Evolutionary conservation across 2,329 filamentous ascomycete species (phyloP), one percentile per base, ranked within the genome.

Genomic region (Amesomyces nigricolor): DNA sequence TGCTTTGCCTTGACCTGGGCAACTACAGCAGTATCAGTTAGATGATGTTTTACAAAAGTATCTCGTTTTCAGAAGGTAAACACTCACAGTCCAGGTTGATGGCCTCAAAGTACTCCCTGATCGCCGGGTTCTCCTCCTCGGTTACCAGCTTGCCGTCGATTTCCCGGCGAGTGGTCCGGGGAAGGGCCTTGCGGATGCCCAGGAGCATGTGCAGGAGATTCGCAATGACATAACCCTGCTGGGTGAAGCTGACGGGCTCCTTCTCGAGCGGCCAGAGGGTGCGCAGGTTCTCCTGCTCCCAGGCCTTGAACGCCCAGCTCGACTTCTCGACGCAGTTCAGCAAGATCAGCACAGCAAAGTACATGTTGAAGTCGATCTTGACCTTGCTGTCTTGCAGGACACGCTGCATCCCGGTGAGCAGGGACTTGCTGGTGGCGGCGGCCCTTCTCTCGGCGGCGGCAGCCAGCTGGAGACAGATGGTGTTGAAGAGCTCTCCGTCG

Each of bases 301-400:
- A 87, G 2, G 80, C 82, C 59, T 85, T 84, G 70, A 86, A 86
- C 0, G 81, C 79, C 83, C 83, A 87, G 0, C 82, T 86, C 0
- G 81, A 82, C 70, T 86, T 86, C 65, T 87, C 83, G 13, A 86
- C 74, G 61, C 81, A 85, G 64, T 84, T 85, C 47, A 86, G 75
- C 58, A 86, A 78, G 52, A 86, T 78, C 53, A 86, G 68, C 3
- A 80, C 77, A 2, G 82, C 78, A 19, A 86, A 75, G 63, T 83
- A 86, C 69, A 83, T 79, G 61, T 77, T 77, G 63, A 83, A 84
- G 32, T 78, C 78, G 51, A 82, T 75, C 62, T 78, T 80, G 54
- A 75, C 76, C 63, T 83, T 82, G 68, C 79, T 81, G 63, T 84
- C 81, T 57, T 84, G 78, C 32, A 86, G 71, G 38, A 78, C 74